Base-by-base conservation (phyloP, 805 yeast genomes). In the Pachysolen tannophilus region DNA sequence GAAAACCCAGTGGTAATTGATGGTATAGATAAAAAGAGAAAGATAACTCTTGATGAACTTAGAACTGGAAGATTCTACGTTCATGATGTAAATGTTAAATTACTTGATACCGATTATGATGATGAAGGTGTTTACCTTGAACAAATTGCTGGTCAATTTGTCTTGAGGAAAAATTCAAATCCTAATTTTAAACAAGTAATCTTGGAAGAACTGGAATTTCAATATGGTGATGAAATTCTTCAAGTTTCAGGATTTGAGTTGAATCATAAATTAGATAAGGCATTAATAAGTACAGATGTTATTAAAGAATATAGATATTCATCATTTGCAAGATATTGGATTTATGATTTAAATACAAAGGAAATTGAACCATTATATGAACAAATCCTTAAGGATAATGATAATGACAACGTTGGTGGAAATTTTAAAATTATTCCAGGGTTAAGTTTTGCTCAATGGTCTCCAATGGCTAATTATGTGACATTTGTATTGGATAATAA, bases 281-380 rank as follows among this genome's bases (percentile, higher is more conserved):
- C 76, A 1, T 52, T 90, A 9, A 52, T 86, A 2, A 56, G 58
- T 5, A 67, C 92, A 0, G 70, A 83, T 37, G 37, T 41, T 9
- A 49, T 53, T 10, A 48, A 51, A 20, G 71, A 76, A 47, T 85
- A 78, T 69, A 68, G 95, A 43, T 86, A 85, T 50, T 84, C 95
- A 0, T 59, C 76, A 1, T 58, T 55, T 28, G 79, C 79, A 0
- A 45, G 58, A 16, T 82, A 72, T 56, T 85, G 84, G 80, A 31
- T 83, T 3, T 63, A 71, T 35, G 78, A 82, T 40, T 50, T 75
- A 7, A 56, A 45, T 0, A 43, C 63, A 0, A 55, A 55, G 10
- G 41, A 48, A 4, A 58, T 64, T 27, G 48, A 42, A 4, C 61
- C 64, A 8, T 28, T 41, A 18, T 20, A 20, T 25, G 25, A 31